Percentiles rank a stretch among this genome's conserved stretches.
Evolutionary conservation across 352 stramenopile genomes (phyloP).

Genomic region (Saprolegnia parasitica): DNA sequence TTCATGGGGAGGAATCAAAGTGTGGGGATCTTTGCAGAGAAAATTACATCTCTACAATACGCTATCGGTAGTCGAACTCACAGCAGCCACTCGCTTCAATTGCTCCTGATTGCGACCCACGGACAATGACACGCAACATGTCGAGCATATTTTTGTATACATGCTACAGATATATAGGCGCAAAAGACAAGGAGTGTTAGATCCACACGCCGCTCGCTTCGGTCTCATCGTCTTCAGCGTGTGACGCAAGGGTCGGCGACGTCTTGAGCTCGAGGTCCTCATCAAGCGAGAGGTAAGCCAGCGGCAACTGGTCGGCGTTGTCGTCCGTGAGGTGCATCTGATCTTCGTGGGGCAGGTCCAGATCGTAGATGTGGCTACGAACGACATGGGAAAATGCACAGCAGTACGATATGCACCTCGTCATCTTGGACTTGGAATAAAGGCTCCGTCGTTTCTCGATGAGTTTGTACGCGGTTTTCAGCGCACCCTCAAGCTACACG

Average conservation of each 20-base stretch:
- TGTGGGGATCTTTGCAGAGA: too few species aligned
- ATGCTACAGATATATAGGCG: too few species aligned
- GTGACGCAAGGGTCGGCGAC: background rate
- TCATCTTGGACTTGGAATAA: background rate
- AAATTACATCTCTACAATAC: too few species aligned
- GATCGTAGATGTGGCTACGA: conserved; percentile 24
- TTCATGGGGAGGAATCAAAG: too few species aligned
- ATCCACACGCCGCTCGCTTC: conserved; percentile 26
- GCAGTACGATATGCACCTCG: background rate
- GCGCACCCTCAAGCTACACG: conserved; percentile 6
- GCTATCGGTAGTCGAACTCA: too few species aligned
- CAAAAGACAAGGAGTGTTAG: too few species aligned
- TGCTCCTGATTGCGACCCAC: too few species aligned
- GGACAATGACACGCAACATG: too few species aligned
- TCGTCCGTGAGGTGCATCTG: background rate
- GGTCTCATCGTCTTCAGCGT: background rate
- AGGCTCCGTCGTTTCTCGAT: conserved; percentile 5
- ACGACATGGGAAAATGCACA: background rate
- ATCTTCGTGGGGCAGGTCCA: conserved; percentile 15
- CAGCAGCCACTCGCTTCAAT: too few species aligned
- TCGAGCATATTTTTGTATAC: too few species aligned
- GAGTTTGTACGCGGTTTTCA: conserved; percentile 22
- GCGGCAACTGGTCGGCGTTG: background rate
- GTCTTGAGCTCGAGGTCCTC: conserved; percentile 7
- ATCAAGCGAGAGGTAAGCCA: background rate